Percentiles rank a stretch among this genome's conserved stretches.
phyloP scores from a whole-genome alignment of 1,284 basidiomycete species.

The Rhodotorula sp. region DNA sequence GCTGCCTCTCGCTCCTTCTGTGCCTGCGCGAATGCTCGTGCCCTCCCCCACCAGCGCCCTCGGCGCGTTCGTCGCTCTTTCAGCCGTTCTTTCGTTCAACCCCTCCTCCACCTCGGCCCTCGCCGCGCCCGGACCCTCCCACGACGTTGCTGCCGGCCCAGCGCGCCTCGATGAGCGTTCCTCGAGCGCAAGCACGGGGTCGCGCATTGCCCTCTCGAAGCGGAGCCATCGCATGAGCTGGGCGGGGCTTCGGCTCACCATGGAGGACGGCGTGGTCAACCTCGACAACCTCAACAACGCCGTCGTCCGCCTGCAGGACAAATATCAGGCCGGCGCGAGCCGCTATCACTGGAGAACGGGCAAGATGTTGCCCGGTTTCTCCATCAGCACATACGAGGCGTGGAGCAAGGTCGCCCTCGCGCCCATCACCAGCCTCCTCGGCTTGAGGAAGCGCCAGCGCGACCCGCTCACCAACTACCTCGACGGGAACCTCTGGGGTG shows the following conservation, averaged over 20 bases:
- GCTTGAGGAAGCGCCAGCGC: conserved; percentile 3
- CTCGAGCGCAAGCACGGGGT: background rate
- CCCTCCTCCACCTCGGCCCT: background rate
- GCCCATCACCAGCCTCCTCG: background rate
- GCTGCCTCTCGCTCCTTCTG: too few relatives aligned
- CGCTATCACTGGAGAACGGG: conserved; percentile 4
- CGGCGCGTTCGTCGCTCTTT: conserved; percentile 6
- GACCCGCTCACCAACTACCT: conserved; percentile 11
- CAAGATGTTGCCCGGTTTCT: conserved; percentile 5
- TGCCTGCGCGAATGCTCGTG: background rate
- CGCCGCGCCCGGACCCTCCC: too few relatives aligned
- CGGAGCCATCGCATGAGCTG: background rate
- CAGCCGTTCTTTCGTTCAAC: background rate
- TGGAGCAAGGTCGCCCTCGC: conserved; percentile 6
- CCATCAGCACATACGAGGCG: background rate
- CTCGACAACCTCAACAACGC: conserved; percentile 3
- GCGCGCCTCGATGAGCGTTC: background rate
- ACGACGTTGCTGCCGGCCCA: background rate
- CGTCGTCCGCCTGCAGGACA: background rate
- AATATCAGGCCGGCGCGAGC: conserved; percentile 1
- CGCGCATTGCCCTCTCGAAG: conserved; percentile 2
- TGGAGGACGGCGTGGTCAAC: conserved; percentile 10
- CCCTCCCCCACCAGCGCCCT: background rate
- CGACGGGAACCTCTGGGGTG: conserved; percentile 42
- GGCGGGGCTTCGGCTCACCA: background rate